Evolutionary conservation across 2,329 filamentous ascomycete genomes (phyloP), one percentile per base, ranked within the genome.

Genomic region (Aspergillus novofumigatus): DNA sequence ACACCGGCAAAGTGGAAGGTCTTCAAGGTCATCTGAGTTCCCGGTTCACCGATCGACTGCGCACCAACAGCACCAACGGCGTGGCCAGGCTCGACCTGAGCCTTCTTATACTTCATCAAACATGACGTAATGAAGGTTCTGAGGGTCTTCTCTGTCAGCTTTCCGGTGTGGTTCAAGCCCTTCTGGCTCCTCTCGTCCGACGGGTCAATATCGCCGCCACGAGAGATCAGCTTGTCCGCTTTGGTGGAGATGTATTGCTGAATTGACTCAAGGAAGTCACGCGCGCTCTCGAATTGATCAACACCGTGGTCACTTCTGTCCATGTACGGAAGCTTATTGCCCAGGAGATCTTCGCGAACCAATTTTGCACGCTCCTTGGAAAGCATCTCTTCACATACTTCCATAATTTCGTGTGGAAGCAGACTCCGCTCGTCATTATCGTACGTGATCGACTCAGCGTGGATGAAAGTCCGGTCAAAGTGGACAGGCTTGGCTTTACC

Each of bases 1-100:
- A 99, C 94, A 89, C 94, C 94, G 71, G 94, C 94, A 80, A 99
- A 99, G 89, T 97, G 94, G 86, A 97, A 97, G 71, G 94, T 97
- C 78, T 97, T 97, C 62, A 99, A 79, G 1, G 94, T 99, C 94
- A 99, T 99, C 75, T 99, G 94, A 0, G 94, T 99, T 72, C 94
- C 94, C 0, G 94, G 94, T 70, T 99, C 94, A 76, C 94, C 94
- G 66, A 99, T 99, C 1, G 93, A 97, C 74, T 99, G 94, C 1
- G 94, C 94, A 63, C 94, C 94, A 41, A 97, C 92, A 17, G 94
- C 94, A 61, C 94, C 94, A 0, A 99, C 94, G 4, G 94, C 92
- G 69, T 97, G 93, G 2, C 94, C 94, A 11, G 94, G 92, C 72
- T 99, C 92, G 21, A 96, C 90, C 63, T 91, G 90, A 1, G 93